Percentiles rank a stretch among this genome's conserved stretches.
These are phyloP conservation scores for Amylocarpus encephaloides DNA, from an alignment of 2,329 filamentous ascomycete species.

Conservation along the genomic window DNA sequence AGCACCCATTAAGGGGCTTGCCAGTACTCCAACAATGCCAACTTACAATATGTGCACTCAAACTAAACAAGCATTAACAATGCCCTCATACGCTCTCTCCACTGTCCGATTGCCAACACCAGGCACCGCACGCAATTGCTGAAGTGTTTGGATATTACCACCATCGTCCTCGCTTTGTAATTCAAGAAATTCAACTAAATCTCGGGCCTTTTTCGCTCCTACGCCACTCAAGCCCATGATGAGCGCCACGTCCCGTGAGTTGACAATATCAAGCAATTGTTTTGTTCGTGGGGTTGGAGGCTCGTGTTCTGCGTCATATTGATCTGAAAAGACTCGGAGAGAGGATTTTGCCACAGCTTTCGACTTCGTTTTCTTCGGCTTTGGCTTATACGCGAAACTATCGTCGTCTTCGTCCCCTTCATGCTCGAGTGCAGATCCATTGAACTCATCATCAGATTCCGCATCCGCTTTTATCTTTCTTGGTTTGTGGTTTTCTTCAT, in stretches of 20 bases:
- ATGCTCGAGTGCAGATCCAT: slow-evolving; percentile 29
- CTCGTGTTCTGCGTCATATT: slow-evolving; percentile 38
- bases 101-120: slow-evolving; percentile 52
- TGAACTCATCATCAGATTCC: slow-evolving; percentile 32
- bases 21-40: too few species aligned
- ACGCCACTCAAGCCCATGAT: slow-evolving; percentile 65
- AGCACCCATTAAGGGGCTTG: too few species aligned
- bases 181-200: slow-evolving; percentile 51
- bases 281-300: slow-evolving; percentile 41
- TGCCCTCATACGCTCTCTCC: slow-evolving; percentile 43
- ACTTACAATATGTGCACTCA: background rate
- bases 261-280: slow-evolving; percentile 63
- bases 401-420: slow-evolving; percentile 37
- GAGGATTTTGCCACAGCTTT: slow-evolving; percentile 30
- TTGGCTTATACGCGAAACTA: slow-evolving; percentile 27
- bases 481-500: slow-evolving; percentile 14
- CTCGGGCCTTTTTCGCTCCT: slow-evolving; percentile 63
- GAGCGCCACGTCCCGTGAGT: slow-evolving; percentile 59
- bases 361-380: slow-evolving; percentile 28
- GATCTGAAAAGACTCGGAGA: slow-evolving; percentile 28
- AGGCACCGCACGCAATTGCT: slow-evolving; percentile 47
- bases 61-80: slow-evolving; percentile 13
- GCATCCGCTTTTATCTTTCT: slow-evolving; percentile 22
- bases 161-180: slow-evolving; percentile 37
- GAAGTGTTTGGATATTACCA: slow-evolving; percentile 41